These are phyloP conservation scores for Phytophthora sojae DNA, from an alignment of 352 stramenopile species.

Conservation along the genomic window DNA sequence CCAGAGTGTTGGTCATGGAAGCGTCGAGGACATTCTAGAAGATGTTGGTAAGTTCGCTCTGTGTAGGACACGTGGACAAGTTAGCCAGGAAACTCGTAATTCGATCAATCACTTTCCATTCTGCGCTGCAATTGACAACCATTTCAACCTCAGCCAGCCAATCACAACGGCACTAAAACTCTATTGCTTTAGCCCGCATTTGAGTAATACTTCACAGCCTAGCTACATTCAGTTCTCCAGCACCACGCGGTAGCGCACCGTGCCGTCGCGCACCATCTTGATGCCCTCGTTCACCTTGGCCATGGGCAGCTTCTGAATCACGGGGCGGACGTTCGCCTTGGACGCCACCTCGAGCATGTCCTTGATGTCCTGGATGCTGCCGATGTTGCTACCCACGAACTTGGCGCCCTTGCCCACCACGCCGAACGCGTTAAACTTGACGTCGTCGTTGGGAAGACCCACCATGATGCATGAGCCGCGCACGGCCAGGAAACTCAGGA, in stretches of 20 bases:
- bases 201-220: too few relatives aligned
- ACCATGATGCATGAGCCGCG: constrained; percentile 76
- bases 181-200: too few relatives aligned
- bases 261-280: constrained; percentile 51
- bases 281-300: constrained; percentile 50
- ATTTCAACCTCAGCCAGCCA: neutral
- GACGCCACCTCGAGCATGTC: constrained; percentile 87
- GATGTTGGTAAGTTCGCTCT: neutral
- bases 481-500: constrained; percentile 61
- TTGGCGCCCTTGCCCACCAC: constrained; percentile 52
- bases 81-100: neutral
- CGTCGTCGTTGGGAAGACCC: constrained; percentile 65
- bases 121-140: neutral
- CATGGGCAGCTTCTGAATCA: constrained; percentile 65
- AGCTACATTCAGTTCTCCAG: constrained; percentile 41
- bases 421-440: constrained; percentile 59
- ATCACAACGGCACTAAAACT: too few relatives aligned
- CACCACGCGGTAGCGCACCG: constrained; percentile 62
- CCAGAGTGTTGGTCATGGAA: neutral
- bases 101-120: constrained; percentile 1
- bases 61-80: neutral
- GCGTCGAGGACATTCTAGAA: neutral
- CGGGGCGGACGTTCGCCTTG: constrained; percentile 68
- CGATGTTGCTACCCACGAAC: constrained; percentile 66
- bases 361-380: constrained; percentile 66